Evolutionary conservation across 108 stramenopile genomes (phyloP), one percentile per base, ranked within the genome.

Genomic region (Chaetoceros tenuissimus): DNA sequence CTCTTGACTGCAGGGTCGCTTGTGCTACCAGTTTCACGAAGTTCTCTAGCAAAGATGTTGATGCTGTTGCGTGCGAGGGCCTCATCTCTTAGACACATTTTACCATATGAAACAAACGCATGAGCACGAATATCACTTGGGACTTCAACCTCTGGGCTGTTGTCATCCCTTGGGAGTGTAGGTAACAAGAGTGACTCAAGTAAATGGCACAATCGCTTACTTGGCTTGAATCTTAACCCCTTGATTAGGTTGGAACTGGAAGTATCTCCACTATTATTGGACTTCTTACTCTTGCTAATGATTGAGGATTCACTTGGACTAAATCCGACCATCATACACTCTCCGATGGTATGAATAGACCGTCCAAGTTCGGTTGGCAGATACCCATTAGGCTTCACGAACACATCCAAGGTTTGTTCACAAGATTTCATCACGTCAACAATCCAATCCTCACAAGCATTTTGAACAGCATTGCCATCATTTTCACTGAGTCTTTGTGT

Each of bases 31-130:
- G 79, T 70, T 30, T 85, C 72, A 28, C 83, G 68, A 13, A 97
- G 73, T 60, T 95, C 95, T 30, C 94, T 72, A 1, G 92, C 90
- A 48, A 98, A 60, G 31, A 95, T 73, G 47, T 74, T 89, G 48
- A 96, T 66, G 24, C 66, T 76, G 26, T 62, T 60, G 66, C 89
- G 88, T 8, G 95, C 94, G 43, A 96, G 74, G 25, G 26, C 31
- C 46, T 86, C 87, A 61, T 96, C 85, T 45, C 95, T 70, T 25
- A 98, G 67, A 60, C 95, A 96, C n/a, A 95, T 57, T 59, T 96
- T 95, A 46, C 97, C 97, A 2, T 94, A 56, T 3, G 81, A 74
- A 2, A 84, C 48, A 59, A 88, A 94, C 10, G 91, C 92, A 60
- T 84, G 81, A 18, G 92, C 95, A 24, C 95, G 59, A 23, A 81